Conservation (phyloP, 1,139 yeast genomes). For the Nadsonia starkeyi-henricii region DNA sequence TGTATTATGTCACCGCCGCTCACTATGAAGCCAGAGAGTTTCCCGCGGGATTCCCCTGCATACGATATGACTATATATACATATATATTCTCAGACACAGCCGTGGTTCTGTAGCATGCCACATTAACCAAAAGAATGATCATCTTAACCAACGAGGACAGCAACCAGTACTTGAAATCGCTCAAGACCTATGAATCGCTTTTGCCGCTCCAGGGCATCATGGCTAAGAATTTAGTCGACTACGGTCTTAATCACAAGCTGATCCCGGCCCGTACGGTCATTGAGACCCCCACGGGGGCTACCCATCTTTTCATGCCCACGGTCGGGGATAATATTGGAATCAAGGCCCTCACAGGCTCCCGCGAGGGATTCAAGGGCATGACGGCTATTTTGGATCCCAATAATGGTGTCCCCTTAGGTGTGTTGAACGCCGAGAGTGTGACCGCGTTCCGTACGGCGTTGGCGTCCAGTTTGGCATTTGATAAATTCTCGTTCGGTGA, state of each 20-base stretch:
- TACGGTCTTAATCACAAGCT: conserved; percentile 21
- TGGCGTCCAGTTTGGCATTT: conserved; percentile 40
- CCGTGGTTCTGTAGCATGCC: no score
- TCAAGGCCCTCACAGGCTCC: conserved; percentile 40
- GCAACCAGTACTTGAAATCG: not conserved
- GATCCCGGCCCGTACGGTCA: conserved; percentile 29
- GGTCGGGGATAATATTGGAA: conserved; percentile 29
- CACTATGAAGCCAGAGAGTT: no score
- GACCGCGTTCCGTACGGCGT: conserved; percentile 58
- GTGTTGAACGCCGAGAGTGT: conserved; percentile 43
- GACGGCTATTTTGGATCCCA: conserved; percentile 28
- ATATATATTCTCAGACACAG: no score
- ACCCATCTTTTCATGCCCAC: conserved; percentile 56
- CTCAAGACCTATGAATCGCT: not conserved
- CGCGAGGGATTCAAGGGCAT: conserved; percentile 36
- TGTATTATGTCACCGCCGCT: no score
- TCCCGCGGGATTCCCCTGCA: no score
- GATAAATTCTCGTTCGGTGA: conserved; percentile 16
- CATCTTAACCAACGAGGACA: not conserved
- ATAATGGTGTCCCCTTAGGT: conserved; percentile 38
- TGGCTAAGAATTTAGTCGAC: conserved; percentile 15
- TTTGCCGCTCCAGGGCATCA: not conserved
- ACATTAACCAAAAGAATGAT: not conserved
- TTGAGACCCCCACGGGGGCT: conserved; percentile 22
- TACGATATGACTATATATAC: no score